Conservation (phyloP, 2,329 filamentous ascomycete species). For the Aspergillus ruber region DNA sequence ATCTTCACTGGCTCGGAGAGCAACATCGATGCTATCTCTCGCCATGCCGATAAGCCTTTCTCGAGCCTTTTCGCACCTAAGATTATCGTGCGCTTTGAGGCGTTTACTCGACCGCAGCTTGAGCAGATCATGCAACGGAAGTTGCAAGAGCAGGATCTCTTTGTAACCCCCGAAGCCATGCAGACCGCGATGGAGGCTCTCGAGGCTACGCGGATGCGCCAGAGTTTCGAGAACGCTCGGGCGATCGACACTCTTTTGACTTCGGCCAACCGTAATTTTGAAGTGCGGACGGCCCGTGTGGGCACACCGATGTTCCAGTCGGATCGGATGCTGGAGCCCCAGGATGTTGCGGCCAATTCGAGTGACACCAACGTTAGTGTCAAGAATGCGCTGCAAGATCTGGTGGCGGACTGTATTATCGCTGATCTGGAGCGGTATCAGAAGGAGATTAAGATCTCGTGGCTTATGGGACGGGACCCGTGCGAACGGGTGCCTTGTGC, state of each 20-base stretch:
- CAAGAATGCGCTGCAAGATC: not conserved
- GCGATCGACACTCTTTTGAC: slow-evolving; percentile 13
- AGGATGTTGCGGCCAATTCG: slow-evolving; percentile 5
- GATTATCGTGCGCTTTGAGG: slow-evolving; percentile 9
- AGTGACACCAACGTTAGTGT: not conserved
- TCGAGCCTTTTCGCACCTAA: slow-evolving; percentile 2
- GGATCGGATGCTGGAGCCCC: slow-evolving; percentile 9
- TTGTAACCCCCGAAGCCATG: slow-evolving; percentile 12
- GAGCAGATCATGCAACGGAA: slow-evolving; percentile 12
- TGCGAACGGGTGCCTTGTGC: slow-evolving; percentile 7
- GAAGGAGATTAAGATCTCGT: slow-evolving; percentile 14
- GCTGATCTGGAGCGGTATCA: slow-evolving; percentile 12
- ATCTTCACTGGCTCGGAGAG: slow-evolving; percentile 8
- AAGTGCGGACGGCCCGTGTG: slow-evolving; percentile 4
- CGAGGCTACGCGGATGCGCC: slow-evolving; percentile 11
- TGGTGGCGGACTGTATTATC: slow-evolving; percentile 15
- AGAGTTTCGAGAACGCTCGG: slow-evolving; percentile 14
- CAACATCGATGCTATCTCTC: slow-evolving; percentile 9
- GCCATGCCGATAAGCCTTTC: slow-evolving; percentile 6
- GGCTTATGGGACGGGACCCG: slow-evolving; percentile 12
- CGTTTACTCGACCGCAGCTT: slow-evolving; percentile 8
- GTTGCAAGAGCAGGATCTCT: slow-evolving; percentile 10
- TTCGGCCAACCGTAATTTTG: slow-evolving; percentile 11
- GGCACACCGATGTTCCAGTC: not conserved
- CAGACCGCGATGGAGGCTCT: slow-evolving; percentile 12